These are phyloP conservation scores for Candida michaelii DNA, from an alignment of 805 yeast genomes.

Conservation along the genomic window DNA sequence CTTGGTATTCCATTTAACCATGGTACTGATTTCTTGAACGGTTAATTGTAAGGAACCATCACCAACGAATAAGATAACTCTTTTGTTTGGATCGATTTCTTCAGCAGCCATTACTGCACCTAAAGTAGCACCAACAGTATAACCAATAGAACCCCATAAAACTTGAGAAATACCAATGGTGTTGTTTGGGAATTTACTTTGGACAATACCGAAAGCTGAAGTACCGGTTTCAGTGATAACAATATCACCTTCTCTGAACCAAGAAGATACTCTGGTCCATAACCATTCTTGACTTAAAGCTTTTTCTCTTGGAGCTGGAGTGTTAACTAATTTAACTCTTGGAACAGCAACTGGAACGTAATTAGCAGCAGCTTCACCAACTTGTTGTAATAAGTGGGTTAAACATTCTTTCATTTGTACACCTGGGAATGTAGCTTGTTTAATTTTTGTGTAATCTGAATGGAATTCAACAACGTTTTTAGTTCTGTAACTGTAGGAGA, in stretches of 20 bases:
- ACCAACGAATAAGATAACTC: slow-evolving; percentile 69
- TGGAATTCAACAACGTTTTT: slow-evolving; percentile 42
- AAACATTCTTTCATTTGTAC: slow-evolving; percentile 47
- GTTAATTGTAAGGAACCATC: slow-evolving; percentile 77
- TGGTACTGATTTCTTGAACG: slow-evolving; percentile 70
- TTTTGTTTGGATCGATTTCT: slow-evolving; percentile 58
- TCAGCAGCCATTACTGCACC: slow-evolving; percentile 71
- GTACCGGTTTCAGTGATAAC: slow-evolving; percentile 75
- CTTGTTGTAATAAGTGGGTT: slow-evolving; percentile 38
- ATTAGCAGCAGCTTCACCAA: slow-evolving; percentile 38
- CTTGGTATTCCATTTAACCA: slow-evolving; percentile 63
- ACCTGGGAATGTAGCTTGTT: slow-evolving; percentile 41
- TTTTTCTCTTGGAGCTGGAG: slow-evolving; percentile 34
- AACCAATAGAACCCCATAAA: slow-evolving; percentile 76
- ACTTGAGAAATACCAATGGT: slow-evolving; percentile 71
- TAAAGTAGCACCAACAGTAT: slow-evolving; percentile 62
- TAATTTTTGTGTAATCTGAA: slow-evolving; percentile 40
- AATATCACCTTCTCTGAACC: slow-evolving; percentile 66
- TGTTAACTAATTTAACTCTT: slow-evolving; percentile 43
- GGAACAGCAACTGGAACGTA: slow-evolving; percentile 61
- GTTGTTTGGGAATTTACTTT: slow-evolving; percentile 61
- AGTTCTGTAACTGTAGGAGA: slow-evolving; percentile 39
- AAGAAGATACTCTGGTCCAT: slow-evolving; percentile 63
- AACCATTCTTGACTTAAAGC: slow-evolving; percentile 60
- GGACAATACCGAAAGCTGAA: slow-evolving; percentile 69